Base-by-base conservation (phyloP, 257 asterid genomes). In the Solanum chiquidenum region DNA sequence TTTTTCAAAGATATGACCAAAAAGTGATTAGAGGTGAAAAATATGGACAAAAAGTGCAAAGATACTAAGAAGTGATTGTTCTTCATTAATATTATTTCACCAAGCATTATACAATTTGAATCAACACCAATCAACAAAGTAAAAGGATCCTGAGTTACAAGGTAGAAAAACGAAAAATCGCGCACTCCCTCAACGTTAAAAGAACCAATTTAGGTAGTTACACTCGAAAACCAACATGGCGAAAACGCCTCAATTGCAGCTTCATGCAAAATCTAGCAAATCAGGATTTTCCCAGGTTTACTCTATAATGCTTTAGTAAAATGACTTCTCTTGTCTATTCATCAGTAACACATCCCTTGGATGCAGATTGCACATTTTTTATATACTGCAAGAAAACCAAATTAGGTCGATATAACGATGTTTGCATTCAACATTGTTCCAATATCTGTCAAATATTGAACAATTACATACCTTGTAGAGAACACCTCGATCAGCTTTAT, bases 281-380 rank as follows among this genome's bases (percentile, higher is more conserved):
- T 80, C 85, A 18, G 5, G 68, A 20, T 46, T 80, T 46, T 49
- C 68, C 68, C 11, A 46, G 68, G 68, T 55, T 55, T n/a, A 80
- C 40, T 77, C 37, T 42, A 44, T 44, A 44, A 42, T 77, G 37
- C 62, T 77, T 77, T 76, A 5, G 2, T 44, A 14, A 79, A 44
- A 27, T 14, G 20, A 68, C 3, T 80, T 80, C 85, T 80, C 40
- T 80, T 27, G 29, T 86, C 91, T 93, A 94, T 89, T 97, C 99
- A 79, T 97, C 99, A 0, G 99, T 97, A 83, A 97, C 98, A 21
- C 99, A 97, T 89, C 99, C 99, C 23, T 88, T 92, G 23, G 99
- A 97, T 35, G 99, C 99, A 34, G 99, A 91, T 58, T 92, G 98
- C 83, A 97, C 99, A 29, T 90, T 93, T 92, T 92, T 95, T 49